Base-by-base conservation (phyloP, 331 rosid genomes). In the Rhamnella rubrinervis region DNA sequence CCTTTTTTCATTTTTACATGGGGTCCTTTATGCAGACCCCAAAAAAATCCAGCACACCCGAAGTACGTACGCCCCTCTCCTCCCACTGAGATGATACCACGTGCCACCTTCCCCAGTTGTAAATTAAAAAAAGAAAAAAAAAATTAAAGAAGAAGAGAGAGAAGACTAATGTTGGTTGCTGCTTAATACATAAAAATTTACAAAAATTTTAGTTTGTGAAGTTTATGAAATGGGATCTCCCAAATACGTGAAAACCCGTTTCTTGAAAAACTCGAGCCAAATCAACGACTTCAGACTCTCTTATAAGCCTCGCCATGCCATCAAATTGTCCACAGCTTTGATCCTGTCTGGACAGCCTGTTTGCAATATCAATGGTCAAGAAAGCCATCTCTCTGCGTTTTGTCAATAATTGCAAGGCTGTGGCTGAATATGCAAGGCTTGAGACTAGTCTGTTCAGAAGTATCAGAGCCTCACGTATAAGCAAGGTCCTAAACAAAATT, bases 401-500 rank as follows among this genome's bases (percentile, higher is more conserved):
- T 8, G 86, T 83, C 73, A 93, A 71, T 44, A 52, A 50, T 19
- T 74, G 83, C 81, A 91, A 71, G 72, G 86, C 73, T 1, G 82
- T 80, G 0, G 79, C 80, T 13, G 96, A 88, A 82, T 88, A 88
- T 41, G 81, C 61, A 9, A 89, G 85, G 68, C 72, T 83, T 4
- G 98, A 91, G 26, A 83, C 97, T 47, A 93, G 80, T 68, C 98
- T 84, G 80, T 93, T 88, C 0, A 93, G 95, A 74, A 93, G 78
- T 67, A 93, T 93, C 60, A 93, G 83, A 63, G 84, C 87, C 88
- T 93, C 98, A 70, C 98, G 84, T 16, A 91, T 77, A 63, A 91
- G 83, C 84, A 90, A 84, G 18, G 92, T 85, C 95, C 98, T 93
- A 31, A 31, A 19, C 78, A 66, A 19, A 59, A 77, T n/a, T 70